Percentiles rank a stretch among this genome's conserved stretches.
These are phyloP conservation scores for Kurtzmaniella quercitrusa DNA, from an alignment of 1,139 yeast genomes.

Conservation along the genomic window DNA sequence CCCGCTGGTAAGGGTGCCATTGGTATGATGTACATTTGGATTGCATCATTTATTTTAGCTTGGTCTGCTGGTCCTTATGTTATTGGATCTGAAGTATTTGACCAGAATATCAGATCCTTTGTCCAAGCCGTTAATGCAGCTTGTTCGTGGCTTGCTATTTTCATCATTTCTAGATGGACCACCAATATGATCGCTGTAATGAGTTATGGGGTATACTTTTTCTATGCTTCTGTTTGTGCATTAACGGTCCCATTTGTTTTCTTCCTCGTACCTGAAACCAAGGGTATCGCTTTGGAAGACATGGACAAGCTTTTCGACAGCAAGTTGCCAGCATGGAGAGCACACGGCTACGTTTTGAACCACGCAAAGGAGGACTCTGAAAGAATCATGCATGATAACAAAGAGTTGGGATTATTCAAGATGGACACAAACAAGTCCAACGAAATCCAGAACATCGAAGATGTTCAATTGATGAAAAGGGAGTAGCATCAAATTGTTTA, in stretches of 20 bases:
- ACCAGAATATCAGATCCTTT: slow-evolving; percentile 39
- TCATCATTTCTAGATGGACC: slow-evolving; percentile 38
- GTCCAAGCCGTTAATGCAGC: slow-evolving; percentile 44
- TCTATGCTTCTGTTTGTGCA: slow-evolving; percentile 33
- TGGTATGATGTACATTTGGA: slow-evolving; percentile 43
- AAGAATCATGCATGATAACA: slow-evolving; percentile 12
- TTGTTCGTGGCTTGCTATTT: slow-evolving; percentile 41
- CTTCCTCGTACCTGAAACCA: slow-evolving; percentile 38
- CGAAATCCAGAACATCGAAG: slow-evolving; percentile 15
- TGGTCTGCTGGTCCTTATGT: slow-evolving; percentile 47
- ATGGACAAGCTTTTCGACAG: slow-evolving; percentile 38
- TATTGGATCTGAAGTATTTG: slow-evolving; percentile 40
- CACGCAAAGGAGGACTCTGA: slow-evolving; percentile 19
- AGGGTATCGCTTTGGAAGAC: slow-evolving; percentile 41
- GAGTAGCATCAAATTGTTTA: neutral
- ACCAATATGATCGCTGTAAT: slow-evolving; percentile 34
- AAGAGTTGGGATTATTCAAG: slow-evolving; percentile 13
- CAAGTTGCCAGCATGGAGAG: slow-evolving; percentile 25
- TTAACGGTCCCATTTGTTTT: slow-evolving; percentile 33
- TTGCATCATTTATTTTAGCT: slow-evolving; percentile 39
- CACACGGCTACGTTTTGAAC: slow-evolving; percentile 23
- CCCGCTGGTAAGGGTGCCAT: slow-evolving; percentile 44
- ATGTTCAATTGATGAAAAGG: slow-evolving; percentile 7
- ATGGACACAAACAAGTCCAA: slow-evolving; percentile 16
- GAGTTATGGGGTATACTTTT: slow-evolving; percentile 39